A percentile compares a stretch with the other conserved stretches of the same genome.
phyloP scores from a whole-genome alignment of 106 monocot species.

The Narthecium ossifragum region DNA sequence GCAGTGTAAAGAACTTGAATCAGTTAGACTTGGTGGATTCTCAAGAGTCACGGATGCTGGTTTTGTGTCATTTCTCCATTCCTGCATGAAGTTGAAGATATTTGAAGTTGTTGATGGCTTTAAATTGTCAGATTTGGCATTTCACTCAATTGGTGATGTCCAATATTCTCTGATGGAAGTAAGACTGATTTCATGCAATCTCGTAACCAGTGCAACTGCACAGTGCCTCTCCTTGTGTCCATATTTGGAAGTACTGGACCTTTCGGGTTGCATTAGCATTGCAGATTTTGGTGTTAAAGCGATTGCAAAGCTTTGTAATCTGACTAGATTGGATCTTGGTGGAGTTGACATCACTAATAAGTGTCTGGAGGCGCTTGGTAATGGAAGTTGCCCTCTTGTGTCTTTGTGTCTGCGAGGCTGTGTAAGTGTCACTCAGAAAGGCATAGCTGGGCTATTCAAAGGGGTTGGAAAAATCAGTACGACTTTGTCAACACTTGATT shows the following conservation, averaged over 20 bases:
- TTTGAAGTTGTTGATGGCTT: slow-evolving; percentile 56
- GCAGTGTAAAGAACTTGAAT: slow-evolving; percentile 47
- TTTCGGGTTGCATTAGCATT: slow-evolving; percentile 74
- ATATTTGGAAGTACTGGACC: slow-evolving; percentile 52
- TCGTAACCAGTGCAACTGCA: slow-evolving; percentile 55
- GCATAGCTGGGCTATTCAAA: slow-evolving; percentile 35
- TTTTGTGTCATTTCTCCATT: slow-evolving; percentile 60
- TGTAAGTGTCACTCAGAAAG: slow-evolving; percentile 58
- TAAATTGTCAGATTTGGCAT: slow-evolving; percentile 71
- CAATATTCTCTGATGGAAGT: slow-evolving; percentile 42
- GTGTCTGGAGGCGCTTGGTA: slow-evolving; percentile 54
- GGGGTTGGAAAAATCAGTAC: slow-evolving; percentile 32
- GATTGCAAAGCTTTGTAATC: slow-evolving; percentile 55
- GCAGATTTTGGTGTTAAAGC: slow-evolving; percentile 55
- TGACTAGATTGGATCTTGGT: slow-evolving; percentile 57
- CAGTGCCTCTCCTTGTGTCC: slow-evolving; percentile 40
- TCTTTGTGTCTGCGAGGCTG: slow-evolving; percentile 63
- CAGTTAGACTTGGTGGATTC: slow-evolving; percentile 70
- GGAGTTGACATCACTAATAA: slow-evolving; percentile 61
- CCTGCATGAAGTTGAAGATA: slow-evolving; percentile 49
- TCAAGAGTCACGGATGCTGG: slow-evolving; percentile 91
- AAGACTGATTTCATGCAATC: slow-evolving; percentile 63
- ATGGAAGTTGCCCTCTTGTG: slow-evolving; percentile 36
- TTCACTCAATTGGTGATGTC: slow-evolving; percentile 40
- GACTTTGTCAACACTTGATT: slow-evolving; percentile 51